Evolutionary conservation across 1,284 basidiomycete species (phyloP).

Genomic region (Trametes versicolor): DNA sequence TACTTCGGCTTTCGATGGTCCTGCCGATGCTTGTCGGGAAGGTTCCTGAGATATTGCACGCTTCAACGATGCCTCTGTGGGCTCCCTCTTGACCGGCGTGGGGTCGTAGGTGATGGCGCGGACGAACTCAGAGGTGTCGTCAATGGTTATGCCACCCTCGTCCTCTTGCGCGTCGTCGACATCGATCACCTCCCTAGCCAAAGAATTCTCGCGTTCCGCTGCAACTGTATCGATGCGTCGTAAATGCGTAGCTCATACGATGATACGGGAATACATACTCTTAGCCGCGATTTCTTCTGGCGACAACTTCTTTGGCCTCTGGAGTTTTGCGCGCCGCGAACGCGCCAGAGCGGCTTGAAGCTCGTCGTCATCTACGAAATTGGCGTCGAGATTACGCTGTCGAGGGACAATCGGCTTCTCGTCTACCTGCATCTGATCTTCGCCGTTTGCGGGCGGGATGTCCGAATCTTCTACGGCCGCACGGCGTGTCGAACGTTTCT

Average conservation of each 20-base stretch:
- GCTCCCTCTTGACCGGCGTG: conserved; percentile 56
- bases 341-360: conserved; percentile 93
- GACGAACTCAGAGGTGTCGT: conserved; percentile 98
- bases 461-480: conserved; percentile 70
- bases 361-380: conserved; percentile 99
- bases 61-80: conserved; percentile 47
- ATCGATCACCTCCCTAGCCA: conserved; percentile 60
- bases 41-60: conserved; percentile 46
- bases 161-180: conserved; percentile 68
- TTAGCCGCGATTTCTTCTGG: conserved; percentile 88
- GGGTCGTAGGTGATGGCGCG: conserved; percentile 83
- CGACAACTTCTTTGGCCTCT: conserved; percentile 80
- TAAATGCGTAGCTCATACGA: background rate
- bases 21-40: conserved; percentile 49
- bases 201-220: conserved; percentile 65
- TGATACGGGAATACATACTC: conserved; percentile 54
- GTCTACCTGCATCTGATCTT: conserved; percentile 83
- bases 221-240: conserved; percentile 59
- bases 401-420: conserved; percentile 69
- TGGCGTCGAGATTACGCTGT: conserved; percentile 77
- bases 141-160: conserved; percentile 82
- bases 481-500: conserved; percentile 84
- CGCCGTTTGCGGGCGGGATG: conserved; percentile 50
- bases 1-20: conserved; percentile 46
- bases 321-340: conserved; percentile 83